Evolutionary conservation across 2,329 filamentous ascomycete species (phyloP).

Genomic region (Phyllosticta paracitricarpa): DNA sequence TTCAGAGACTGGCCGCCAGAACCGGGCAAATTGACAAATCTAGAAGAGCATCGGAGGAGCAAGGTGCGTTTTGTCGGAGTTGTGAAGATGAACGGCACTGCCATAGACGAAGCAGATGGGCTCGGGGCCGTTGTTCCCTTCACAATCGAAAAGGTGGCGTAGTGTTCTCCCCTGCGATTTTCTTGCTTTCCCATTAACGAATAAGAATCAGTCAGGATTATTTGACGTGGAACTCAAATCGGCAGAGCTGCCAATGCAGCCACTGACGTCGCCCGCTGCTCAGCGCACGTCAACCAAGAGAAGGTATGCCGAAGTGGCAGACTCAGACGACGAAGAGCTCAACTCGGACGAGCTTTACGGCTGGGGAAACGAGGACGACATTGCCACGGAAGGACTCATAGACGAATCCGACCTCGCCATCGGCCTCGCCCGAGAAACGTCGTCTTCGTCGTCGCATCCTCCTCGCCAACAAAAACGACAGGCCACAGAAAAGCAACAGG

Average conservation of each 20-base stretch:
- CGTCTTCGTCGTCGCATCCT: not conserved
- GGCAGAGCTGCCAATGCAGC: not conserved
- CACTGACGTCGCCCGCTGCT: conserved; percentile 11
- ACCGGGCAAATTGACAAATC: conserved; percentile 19
- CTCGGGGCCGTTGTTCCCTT: conserved; percentile 43
- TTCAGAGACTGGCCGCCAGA: conserved; percentile 58
- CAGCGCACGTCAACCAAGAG: conserved; percentile 45
- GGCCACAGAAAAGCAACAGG: not conserved
- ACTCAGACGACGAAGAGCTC: conserved; percentile 54
- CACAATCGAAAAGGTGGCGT: conserved; percentile 30
- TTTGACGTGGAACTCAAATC: conserved; percentile 16
- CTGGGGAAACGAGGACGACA: conserved; percentile 56
- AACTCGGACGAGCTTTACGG: conserved; percentile 59
- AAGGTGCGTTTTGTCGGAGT: conserved; percentile 33
- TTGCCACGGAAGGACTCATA: conserved; percentile 31
- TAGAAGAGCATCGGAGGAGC: conserved; percentile 21
- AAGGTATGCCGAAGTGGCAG: conserved; percentile 44
- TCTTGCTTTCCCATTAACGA: conserved; percentile 13
- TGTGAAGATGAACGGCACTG: conserved; percentile 33
- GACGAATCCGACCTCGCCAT: conserved; percentile 17
- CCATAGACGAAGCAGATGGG: conserved; percentile 29
- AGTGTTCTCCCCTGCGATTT: no score
- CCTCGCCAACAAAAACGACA: not conserved
- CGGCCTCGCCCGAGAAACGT: not conserved
- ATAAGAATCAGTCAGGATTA: conserved; percentile 20